Evolutionary conservation across 805 yeast species (phyloP).

Genomic region (Isabelozyma pseudorhagii): DNA sequence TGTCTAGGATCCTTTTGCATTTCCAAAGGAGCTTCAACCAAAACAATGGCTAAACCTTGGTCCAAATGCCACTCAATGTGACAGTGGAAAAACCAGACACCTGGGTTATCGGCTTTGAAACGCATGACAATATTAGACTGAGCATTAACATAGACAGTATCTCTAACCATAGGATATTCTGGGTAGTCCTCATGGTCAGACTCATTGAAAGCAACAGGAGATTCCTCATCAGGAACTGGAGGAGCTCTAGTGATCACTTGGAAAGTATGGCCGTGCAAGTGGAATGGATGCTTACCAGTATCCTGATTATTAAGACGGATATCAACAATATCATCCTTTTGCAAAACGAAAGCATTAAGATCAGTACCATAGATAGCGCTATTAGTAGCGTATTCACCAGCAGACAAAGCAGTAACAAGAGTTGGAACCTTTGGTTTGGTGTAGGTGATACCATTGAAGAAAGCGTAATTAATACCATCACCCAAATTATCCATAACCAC

Average conservation of each 20-base stretch:
- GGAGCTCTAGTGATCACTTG: constrained; percentile 56
- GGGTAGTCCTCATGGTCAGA: constrained; percentile 44
- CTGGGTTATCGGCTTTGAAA: constrained; percentile 83
- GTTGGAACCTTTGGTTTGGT: constrained; percentile 71
- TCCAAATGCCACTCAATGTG: constrained; percentile 84
- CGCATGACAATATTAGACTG: constrained; percentile 68
- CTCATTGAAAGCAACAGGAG: constrained; percentile 45
- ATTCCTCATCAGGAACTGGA: constrained; percentile 51
- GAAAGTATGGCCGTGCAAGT: constrained; percentile 71
- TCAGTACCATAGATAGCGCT: constrained; percentile 70
- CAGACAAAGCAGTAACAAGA: constrained; percentile 56
- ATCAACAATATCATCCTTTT: constrained; percentile 64
- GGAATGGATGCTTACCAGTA: constrained; percentile 78
- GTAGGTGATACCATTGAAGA: constrained; percentile 66
- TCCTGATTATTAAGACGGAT: constrained; percentile 77
- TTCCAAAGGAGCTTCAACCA: constrained; percentile 66
- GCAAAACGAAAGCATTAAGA: constrained; percentile 60
- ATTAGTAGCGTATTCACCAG: constrained; percentile 57
- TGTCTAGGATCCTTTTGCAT: constrained; percentile 43
- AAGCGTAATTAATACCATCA: constrained; percentile 74
- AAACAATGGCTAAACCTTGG: constrained; percentile 73
- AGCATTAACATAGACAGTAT: constrained; percentile 65
- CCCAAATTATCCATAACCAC: constrained; percentile 67
- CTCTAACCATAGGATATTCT: constrained; percentile 62
- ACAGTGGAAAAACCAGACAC: constrained; percentile 94